phyloP scores from a whole-genome alignment of 805 yeast genomes.

The Candida arabinofermentans region DNA sequence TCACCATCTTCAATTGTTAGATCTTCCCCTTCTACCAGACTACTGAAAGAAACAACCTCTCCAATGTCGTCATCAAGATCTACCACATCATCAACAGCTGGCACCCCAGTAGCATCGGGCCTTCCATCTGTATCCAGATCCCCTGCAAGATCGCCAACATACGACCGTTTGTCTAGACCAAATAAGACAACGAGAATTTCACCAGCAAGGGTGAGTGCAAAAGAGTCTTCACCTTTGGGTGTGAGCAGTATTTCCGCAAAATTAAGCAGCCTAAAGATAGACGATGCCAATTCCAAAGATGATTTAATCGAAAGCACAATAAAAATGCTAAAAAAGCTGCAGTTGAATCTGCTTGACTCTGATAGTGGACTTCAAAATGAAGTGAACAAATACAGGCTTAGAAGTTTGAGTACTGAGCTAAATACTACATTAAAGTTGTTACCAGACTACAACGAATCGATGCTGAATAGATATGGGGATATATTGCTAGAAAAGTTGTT shows the following conservation, averaged over 20 bases:
- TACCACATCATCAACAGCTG: neutral
- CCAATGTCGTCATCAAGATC: neutral
- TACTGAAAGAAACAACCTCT: neutral
- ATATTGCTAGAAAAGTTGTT: slow-evolving; percentile 8
- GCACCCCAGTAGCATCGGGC: neutral
- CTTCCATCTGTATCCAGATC: too few relatives aligned
- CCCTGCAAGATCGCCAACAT: too few relatives aligned
- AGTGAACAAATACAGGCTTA: neutral
- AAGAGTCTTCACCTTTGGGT: too few relatives aligned
- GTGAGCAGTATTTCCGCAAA: slow-evolving; percentile 5
- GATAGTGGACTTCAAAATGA: neutral
- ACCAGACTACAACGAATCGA: slow-evolving; percentile 16
- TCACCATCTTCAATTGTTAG: neutral
- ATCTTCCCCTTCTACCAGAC: slow-evolving; percentile 6
- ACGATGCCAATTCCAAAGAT: neutral
- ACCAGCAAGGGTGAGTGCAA: too few relatives aligned
- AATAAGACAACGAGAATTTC: neutral
- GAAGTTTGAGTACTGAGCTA: slow-evolving; percentile 9
- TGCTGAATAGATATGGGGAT: slow-evolving; percentile 14
- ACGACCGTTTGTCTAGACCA: too few relatives aligned
- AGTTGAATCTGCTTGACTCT: neutral
- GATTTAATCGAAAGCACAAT: neutral
- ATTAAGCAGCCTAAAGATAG: neutral
- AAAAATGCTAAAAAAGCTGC: neutral
- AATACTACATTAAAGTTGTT: slow-evolving; percentile 13